Conservation (phyloP, 371 early-diverging fungal species). For the Chytridium lagenaria region DNA sequence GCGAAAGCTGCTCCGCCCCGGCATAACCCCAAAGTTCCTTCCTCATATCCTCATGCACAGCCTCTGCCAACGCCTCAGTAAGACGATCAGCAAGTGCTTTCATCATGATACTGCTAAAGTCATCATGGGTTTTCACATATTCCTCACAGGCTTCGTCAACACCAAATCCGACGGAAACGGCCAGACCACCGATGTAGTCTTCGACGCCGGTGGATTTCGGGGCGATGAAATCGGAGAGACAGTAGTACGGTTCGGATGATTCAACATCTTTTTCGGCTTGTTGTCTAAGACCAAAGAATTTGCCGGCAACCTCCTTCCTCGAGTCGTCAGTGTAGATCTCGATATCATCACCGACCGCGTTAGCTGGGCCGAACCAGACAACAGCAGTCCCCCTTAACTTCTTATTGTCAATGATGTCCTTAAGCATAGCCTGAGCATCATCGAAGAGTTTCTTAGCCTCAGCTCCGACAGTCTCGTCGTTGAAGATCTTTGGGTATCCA, state of each 20-base stretch:
- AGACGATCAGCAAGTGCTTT: constrained; percentile 93
- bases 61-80: constrained; percentile 91
- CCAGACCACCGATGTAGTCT: constrained; percentile 90
- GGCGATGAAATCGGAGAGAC: constrained; percentile 88
- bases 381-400: constrained; percentile 74
- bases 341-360: constrained; percentile 87
- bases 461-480: constrained; percentile 83
- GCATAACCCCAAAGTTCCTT: constrained; percentile 88
- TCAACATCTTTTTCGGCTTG: constrained; percentile 77
- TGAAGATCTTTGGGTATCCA: constrained; percentile 94
- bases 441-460: constrained; percentile 90
- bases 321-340: constrained; percentile 67
- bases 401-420: constrained; percentile 75
- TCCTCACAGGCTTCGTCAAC: constrained; percentile 78
- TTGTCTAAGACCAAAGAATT: constrained; percentile 82
- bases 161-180: constrained; percentile 89
- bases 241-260: constrained; percentile 80
- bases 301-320: constrained; percentile 65
- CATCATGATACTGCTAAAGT: constrained; percentile 88
- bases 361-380: constrained; percentile 88
- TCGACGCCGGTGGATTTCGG: constrained; percentile 73
- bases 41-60: constrained; percentile 84
- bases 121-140: constrained; percentile 80
- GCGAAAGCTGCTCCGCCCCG: constrained; percentile 72
- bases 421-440: constrained; percentile 82